phyloP scores from a whole-genome alignment of 306 rosid species.

The Acmispon strigosus region DNA sequence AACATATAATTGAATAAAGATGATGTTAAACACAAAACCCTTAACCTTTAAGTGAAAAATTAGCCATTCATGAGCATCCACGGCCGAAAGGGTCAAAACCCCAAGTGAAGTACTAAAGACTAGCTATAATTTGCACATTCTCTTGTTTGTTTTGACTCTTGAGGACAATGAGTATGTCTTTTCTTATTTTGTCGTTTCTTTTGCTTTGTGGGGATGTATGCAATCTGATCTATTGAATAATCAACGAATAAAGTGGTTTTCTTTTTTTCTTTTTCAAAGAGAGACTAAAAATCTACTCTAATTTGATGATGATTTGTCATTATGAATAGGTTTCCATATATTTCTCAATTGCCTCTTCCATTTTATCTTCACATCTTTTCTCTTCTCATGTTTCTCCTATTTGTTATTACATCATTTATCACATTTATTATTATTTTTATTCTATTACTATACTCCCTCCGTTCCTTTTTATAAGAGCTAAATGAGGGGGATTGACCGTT shows the following conservation, averaged over 20 bases:
- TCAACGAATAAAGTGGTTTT: conserved; percentile 1
- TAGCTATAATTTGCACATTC: not conserved
- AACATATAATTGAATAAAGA: too few relatives aligned
- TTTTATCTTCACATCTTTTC: too few relatives aligned
- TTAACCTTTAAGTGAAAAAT: not conserved
- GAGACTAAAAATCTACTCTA: not conserved
- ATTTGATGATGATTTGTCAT: conserved; percentile 19
- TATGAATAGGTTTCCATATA: not conserved
- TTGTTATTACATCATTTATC: too few relatives aligned
- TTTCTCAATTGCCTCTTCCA: too few relatives aligned
- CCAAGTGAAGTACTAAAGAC: conserved; percentile 11
- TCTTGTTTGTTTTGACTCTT: not conserved
- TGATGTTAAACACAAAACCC: too few relatives aligned
- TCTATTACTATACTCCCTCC: too few relatives aligned
- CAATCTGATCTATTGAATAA: not conserved
- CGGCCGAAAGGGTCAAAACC: not conserved
- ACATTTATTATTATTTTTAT: too few relatives aligned
- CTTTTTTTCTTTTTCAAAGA: not conserved
- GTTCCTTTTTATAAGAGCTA: too few relatives aligned
- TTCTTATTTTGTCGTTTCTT: conserved; percentile 15
- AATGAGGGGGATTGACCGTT: too few relatives aligned
- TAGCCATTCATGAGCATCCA: not conserved
- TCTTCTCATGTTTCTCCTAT: too few relatives aligned
- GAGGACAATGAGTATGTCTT: not conserved
- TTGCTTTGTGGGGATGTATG: conserved; percentile 14